Evolutionary conservation across 2,329 filamentous ascomycete species (phyloP).

Genomic region (Colletotrichum ledebouriae): DNA sequence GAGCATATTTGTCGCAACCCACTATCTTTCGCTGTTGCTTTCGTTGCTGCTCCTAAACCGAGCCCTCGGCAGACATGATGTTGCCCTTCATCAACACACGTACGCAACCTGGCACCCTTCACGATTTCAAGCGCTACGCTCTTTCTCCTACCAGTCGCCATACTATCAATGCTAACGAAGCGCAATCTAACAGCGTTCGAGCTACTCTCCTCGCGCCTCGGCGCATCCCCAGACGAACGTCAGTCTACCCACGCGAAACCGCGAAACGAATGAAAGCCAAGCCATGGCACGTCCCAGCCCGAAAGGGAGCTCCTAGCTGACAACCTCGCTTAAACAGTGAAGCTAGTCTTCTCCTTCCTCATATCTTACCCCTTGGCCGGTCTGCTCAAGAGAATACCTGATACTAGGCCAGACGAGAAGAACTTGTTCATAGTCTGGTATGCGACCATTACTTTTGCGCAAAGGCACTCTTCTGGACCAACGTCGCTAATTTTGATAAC

Average conservation of each 20-base stretch:
- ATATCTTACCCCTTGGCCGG: slow-evolving; percentile 93
- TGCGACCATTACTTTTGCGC: slow-evolving; percentile 39
- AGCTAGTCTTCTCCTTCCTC: slow-evolving; percentile 91
- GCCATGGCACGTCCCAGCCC: slow-evolving; percentile 13
- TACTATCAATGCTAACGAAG: slow-evolving; percentile 11
- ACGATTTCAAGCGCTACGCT: neutral
- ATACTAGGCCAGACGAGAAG: slow-evolving; percentile 85
- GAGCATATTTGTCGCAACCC: neutral
- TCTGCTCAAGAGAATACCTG: slow-evolving; percentile 89
- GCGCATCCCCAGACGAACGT: slow-evolving; percentile 62
- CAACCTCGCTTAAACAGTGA: slow-evolving; percentile 70
- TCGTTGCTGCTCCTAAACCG: neutral
- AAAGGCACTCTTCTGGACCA: slow-evolving; percentile 2
- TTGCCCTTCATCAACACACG: slow-evolving; percentile 49
- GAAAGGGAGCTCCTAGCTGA: slow-evolving; percentile 10
- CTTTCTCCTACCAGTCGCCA: neutral
- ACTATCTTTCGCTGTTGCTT: neutral
- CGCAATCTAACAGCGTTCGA: slow-evolving; percentile 56
- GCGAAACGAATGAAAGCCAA: slow-evolving; percentile 49
- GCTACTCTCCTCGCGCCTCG: slow-evolving; percentile 56
- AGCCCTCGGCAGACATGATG: slow-evolving; percentile 43
- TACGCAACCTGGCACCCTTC: slow-evolving; percentile 31
- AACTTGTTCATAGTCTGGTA: slow-evolving; percentile 89
- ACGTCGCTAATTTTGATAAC: slow-evolving; percentile 7
- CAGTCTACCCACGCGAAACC: slow-evolving; percentile 45